Conservation (phyloP, 2,329 filamentous ascomycete species). For the Clonostachys rhizophaga region DNA sequence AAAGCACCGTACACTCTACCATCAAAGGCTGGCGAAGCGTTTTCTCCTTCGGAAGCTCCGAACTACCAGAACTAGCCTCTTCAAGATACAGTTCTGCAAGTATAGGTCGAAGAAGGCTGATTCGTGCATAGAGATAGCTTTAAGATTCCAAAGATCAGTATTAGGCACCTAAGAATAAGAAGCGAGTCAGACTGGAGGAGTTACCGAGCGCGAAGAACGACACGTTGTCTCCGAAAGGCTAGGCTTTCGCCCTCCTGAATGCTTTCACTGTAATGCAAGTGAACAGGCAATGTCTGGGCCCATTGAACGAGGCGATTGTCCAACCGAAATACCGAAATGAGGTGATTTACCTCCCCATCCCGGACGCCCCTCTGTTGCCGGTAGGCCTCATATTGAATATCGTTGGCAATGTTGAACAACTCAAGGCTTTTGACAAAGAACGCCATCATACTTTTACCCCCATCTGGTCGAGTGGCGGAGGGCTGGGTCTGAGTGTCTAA, state of each 20-base stretch:
- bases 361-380: neutral
- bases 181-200: neutral
- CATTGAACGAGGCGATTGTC: conserved; percentile 3
- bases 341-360: neutral
- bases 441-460: neutral
- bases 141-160: too few relatives aligned
- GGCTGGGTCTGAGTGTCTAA: conserved; percentile 1
- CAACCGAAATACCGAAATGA: neutral
- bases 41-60: neutral
- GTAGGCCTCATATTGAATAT: conserved; percentile 2
- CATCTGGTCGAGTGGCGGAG: conserved; percentile 1
- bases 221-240: conserved; percentile 1
- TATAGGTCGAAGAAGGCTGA: neutral
- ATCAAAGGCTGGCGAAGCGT: neutral
- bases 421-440: conserved; percentile 4
- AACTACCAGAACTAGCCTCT: neutral
- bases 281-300: conserved; percentile 1
- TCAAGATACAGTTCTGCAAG: conserved; percentile 1
- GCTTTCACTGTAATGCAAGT: neutral
- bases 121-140: conserved; percentile 1
- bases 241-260: neutral
- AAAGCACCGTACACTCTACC: neutral
- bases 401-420: conserved; percentile 3
- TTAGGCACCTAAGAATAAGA: too few relatives aligned
- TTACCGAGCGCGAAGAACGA: conserved; percentile 2